Evolutionary conservation across 768 basidiomycete species (phyloP).

Genomic region (Mycena capillaripes): DNA sequence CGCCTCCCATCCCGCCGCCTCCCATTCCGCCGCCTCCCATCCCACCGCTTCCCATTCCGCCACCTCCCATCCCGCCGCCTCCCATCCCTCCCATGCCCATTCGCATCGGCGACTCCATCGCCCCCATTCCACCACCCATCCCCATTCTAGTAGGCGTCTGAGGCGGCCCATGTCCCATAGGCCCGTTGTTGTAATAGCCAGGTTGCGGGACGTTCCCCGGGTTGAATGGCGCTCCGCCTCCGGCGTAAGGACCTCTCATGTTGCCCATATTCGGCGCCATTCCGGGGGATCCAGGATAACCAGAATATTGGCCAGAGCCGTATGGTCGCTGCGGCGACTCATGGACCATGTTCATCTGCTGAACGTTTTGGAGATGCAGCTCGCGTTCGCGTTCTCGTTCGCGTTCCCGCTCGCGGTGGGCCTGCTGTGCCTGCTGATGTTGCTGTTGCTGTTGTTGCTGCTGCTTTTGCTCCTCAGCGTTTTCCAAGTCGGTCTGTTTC

Average conservation of each 20-base stretch:
- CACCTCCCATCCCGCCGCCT: no score
- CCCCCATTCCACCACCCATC: constrained; percentile 38
- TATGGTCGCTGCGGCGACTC: constrained; percentile 37
- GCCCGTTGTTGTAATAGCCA: constrained; percentile 46
- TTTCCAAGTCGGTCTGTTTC: constrained; percentile 61
- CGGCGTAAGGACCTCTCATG: constrained; percentile 38
- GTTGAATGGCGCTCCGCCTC: constrained; percentile 49
- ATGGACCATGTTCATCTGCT: constrained; percentile 42
- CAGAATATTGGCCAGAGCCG: constrained; percentile 37
- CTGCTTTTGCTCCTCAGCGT: constrained; percentile 51
- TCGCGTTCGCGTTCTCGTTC: constrained; percentile 34
- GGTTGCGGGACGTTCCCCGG: constrained; percentile 41
- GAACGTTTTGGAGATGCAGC: constrained; percentile 36
- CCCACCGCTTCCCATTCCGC: constrained; percentile 39
- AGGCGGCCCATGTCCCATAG: constrained; percentile 38
- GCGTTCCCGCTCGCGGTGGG: constrained; percentile 38
- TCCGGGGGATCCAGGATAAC: constrained; percentile 42
- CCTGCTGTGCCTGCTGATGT: constrained; percentile 45
- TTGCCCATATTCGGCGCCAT: constrained; percentile 40
- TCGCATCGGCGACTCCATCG: constrained; percentile 48
- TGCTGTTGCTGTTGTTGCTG: constrained; percentile 46
- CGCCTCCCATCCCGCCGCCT: constrained; percentile 37
- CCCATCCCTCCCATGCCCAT: constrained; percentile 45
- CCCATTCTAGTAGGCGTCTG: constrained; percentile 38
- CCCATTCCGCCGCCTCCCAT: constrained; percentile 37